Base-by-base conservation (phyloP, 2,329 filamentous ascomycete genomes). In the Ramularia collo-cygni region DNA sequence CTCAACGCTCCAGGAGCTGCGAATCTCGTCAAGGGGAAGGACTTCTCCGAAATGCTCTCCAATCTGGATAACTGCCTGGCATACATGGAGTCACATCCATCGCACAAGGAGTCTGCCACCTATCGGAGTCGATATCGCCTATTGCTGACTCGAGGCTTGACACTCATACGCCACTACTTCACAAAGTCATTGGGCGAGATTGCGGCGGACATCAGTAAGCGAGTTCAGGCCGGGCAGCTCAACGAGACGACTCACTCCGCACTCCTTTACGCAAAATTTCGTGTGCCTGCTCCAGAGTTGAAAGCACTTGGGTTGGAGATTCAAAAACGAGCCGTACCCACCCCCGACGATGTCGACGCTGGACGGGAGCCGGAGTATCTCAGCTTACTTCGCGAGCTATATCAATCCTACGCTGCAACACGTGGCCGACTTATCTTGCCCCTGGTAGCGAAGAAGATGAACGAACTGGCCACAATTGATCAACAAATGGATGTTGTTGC, bases 1-100 rank as follows among this genome's bases (percentile, higher is more conserved):
- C 76, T 98, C 42, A 96, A 96, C 68, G 89, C 89, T 1, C 89
- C 92, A 0, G 88, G 89, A 1, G 89, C 90, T 14, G 81, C 85
- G 35, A 87, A 83, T 42, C 72, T 95, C 40, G 89, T 95, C 12
- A 83, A 89, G 32, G 82, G 83, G 41, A 80, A 83, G 36, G 83
- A 85, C 31, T 95, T 96, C 57, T 80, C 83, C 2, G 85, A 95
- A 38, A 93, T 96, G 72, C 69, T 98, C 35, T 75, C 77, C 33
- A 90, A 87, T 47, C 70, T 98, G 35, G 89, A 96, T 63, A 79
- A 86, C 38, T 98, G 90, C 60, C 78, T 98, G 52, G 82, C 81
- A 19, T 96, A 96, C 59, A 95, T 96, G 88, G 77, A 85, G 45
- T 73, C 77, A 37, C 86, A 95, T 67, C 76, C 85, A 7, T 79